Conservation (phyloP, 2,329 filamentous ascomycete genomes). For the Cercospora zeae-maydis region DNA sequence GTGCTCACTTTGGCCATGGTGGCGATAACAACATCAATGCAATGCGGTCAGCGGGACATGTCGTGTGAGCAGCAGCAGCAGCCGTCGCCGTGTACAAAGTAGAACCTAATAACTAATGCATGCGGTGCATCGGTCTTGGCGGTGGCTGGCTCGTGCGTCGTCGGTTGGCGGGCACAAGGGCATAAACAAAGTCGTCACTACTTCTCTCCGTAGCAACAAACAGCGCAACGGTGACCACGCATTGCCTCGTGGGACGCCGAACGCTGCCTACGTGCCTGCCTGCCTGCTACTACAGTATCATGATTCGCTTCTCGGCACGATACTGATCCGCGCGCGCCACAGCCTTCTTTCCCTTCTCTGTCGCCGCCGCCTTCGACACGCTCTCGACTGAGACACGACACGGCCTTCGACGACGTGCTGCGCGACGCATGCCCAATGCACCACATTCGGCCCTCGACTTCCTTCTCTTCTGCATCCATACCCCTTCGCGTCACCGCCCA, state of each 20-base stretch:
- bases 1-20: slow-evolving; percentile 30
- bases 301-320: background rate
- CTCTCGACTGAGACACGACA: slow-evolving; percentile 7
- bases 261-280: background rate
- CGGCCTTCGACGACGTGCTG: background rate
- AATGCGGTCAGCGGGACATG: background rate
- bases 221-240: slow-evolving; percentile 1
- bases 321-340: background rate
- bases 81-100: background rate
- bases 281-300: background rate
- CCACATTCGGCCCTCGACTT: background rate
- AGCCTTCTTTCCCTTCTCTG: background rate
- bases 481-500: background rate
- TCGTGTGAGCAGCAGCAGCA: background rate
- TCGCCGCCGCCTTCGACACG: background rate
- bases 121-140: background rate
- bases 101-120: too few relatives aligned
- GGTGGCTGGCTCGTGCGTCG: slow-evolving; percentile 1
- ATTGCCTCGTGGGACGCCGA: background rate
- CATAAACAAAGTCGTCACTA: slow-evolving; percentile 9
- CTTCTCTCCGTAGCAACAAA: background rate
- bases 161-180: background rate
- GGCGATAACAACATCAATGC: background rate
- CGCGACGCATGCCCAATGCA: background rate
- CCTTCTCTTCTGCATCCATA: background rate